These are phyloP conservation scores for Podospora conica DNA, from an alignment of 495 filamentous ascomycete species.

Conservation along the genomic window DNA sequence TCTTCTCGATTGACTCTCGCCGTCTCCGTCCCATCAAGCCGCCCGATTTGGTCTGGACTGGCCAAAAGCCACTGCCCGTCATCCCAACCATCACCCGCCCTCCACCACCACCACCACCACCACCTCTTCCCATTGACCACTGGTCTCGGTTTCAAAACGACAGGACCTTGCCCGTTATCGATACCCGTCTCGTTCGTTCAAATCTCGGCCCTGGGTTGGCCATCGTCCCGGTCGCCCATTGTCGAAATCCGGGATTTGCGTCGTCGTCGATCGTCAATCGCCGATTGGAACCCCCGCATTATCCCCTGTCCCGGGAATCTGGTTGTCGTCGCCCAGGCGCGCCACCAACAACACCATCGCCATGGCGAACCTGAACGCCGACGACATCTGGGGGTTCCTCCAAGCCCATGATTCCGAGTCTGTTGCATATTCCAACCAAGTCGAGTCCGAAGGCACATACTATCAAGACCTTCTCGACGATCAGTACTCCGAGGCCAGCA, in stretches of 20 bases:
- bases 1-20: background rate
- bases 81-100: background rate
- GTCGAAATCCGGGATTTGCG: background rate
- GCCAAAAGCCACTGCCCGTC: background rate
- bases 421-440: background rate
- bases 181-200: background rate
- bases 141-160: background rate
- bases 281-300: background rate
- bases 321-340: background rate
- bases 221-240: background rate
- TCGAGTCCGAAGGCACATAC: background rate
- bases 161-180: background rate
- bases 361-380: background rate
- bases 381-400: background rate
- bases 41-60: background rate
- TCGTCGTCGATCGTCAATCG: background rate
- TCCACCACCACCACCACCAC: background rate
- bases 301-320: background rate
- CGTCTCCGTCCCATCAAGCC: background rate
- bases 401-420: background rate
- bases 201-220: background rate
- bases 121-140: background rate
- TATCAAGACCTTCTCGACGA: background rate
- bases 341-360: background rate
- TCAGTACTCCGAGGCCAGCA: background rate